phyloP scores from a whole-genome alignment of 768 basidiomycete genomes.

The Dioszegia aurantiaca region DNA sequence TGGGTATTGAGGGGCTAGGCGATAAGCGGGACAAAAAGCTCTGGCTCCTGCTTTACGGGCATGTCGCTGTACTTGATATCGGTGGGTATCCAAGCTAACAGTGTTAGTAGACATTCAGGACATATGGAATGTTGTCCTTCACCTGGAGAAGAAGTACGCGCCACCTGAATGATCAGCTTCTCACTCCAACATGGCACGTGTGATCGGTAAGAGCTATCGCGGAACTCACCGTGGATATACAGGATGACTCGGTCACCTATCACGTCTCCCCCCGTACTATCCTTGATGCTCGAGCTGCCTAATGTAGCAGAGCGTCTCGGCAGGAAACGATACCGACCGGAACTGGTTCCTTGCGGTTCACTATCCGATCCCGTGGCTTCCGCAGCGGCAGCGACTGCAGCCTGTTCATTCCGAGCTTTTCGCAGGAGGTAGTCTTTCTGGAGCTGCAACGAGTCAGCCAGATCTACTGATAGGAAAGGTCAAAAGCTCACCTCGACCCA shows the following conservation, averaged over 20 bases:
- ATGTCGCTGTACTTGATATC: conserved; percentile 53
- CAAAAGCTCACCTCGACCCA: conserved; percentile 51
- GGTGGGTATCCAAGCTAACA: conserved; percentile 49
- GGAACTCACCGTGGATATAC: conserved; percentile 51
- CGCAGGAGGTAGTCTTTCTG: conserved; percentile 49
- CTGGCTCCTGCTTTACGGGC: conserved; percentile 52
- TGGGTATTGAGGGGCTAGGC: conserved; percentile 50
- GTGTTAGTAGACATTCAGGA: no score
- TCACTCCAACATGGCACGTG: no score
- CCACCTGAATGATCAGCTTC: conserved; percentile 34
- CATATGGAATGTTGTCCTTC: no score
- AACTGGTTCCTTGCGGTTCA: not conserved
- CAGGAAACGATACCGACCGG: conserved; percentile 10
- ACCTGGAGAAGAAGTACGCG: conserved; percentile 50
- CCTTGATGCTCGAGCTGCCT: conserved; percentile 30
- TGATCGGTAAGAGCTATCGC: not conserved
- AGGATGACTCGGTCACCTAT: conserved; percentile 46
- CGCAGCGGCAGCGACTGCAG: not conserved
- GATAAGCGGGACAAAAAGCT: conserved; percentile 49
- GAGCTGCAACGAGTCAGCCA: conserved; percentile 39
- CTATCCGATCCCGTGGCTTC: not conserved
- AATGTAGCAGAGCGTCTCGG: conserved; percentile 27
- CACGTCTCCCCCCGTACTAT: conserved; percentile 36
- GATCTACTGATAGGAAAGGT: not conserved
- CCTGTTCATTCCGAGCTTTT: conserved; percentile 17